Percentiles rank a stretch among this genome's conserved stretches.
Conservation (phyloP, 2,329 filamentous ascomycete genomes). For the Cladophialophora yegresii region DNA sequence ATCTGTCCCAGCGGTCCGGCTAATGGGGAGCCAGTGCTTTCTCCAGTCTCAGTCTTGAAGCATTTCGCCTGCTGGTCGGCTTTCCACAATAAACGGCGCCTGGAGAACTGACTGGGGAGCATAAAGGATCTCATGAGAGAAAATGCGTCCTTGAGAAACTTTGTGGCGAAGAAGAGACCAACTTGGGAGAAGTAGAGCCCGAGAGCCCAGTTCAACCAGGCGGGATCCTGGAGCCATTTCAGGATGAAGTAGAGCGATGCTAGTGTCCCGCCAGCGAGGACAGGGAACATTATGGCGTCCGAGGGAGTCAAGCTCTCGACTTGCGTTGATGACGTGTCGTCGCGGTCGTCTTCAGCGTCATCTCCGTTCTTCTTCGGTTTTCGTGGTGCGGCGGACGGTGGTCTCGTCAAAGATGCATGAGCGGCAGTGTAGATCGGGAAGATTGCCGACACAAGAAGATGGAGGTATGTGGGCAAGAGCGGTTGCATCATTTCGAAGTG, state of each 20-base stretch:
- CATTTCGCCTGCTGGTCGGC: constrained; percentile 40
- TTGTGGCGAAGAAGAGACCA: constrained; percentile 73
- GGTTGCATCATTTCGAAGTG: constrained; percentile 42
- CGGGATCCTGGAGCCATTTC: constrained; percentile 80
- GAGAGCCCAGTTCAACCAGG: constrained; percentile 77
- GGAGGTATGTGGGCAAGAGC: constrained; percentile 58
- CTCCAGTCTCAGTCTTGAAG: constrained; percentile 37
- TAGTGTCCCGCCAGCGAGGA: constrained; percentile 72
- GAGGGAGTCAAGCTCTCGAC: constrained; percentile 71
- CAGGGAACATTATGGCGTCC: constrained; percentile 81
- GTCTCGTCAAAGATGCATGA: constrained; percentile 80
- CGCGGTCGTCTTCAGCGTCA: constrained; percentile 57
- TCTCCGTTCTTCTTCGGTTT: constrained; percentile 44
- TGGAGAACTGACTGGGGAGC: constrained; percentile 71
- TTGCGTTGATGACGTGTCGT: constrained; percentile 55
- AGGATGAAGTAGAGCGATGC: constrained; percentile 82
- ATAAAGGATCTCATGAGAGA: constrained; percentile 65
- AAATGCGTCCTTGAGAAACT: constrained; percentile 71
- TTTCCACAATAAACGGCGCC: constrained; percentile 54
- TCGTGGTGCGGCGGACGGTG: constrained; percentile 71
- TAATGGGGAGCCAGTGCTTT: constrained; percentile 49
- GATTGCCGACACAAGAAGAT: constrained; percentile 69
- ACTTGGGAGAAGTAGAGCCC: constrained; percentile 80
- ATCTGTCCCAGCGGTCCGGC: constrained; percentile 54
- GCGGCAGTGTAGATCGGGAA: constrained; percentile 82